phyloP scores from a whole-genome alignment of 371 early-diverging fungal genomes.

The Furculomyces boomerangus region DNA sequence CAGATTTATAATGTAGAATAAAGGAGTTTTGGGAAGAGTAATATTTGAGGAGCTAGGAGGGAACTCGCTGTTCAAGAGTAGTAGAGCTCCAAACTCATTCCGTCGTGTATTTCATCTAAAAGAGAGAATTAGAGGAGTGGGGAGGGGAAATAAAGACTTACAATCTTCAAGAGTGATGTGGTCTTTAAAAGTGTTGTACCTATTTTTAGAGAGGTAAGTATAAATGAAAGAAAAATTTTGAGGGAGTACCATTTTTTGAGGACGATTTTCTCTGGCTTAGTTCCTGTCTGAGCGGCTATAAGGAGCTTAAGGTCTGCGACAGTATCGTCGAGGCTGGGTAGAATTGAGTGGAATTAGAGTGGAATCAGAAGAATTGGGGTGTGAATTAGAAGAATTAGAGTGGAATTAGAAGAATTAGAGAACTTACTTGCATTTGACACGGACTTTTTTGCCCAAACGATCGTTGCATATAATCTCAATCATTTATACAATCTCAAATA shows the following conservation, averaged over 20 bases:
- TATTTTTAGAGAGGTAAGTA: slow-evolving; percentile 4
- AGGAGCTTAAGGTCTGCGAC: slow-evolving; percentile 81
- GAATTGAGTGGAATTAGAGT: background rate
- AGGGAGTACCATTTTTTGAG: slow-evolving; percentile 65
- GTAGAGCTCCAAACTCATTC: slow-evolving; percentile 80
- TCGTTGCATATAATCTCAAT: slow-evolving; percentile 66
- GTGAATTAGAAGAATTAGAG: no score
- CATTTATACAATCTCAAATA: no score
- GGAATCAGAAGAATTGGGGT: no score
- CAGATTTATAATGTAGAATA: no score
- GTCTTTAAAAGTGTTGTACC: slow-evolving; percentile 72
- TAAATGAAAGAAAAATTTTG: slow-evolving; percentile 1
- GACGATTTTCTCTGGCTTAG: slow-evolving; percentile 73
- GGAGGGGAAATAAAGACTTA: slow-evolving; percentile 13
- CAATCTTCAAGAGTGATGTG: slow-evolving; percentile 82
- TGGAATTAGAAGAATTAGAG: slow-evolving; percentile 4
- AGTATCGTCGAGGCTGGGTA: slow-evolving; percentile 54
- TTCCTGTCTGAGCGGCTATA: slow-evolving; percentile 86
- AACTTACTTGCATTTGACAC: slow-evolving; percentile 72
- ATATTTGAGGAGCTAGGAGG: no score
- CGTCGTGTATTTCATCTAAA: slow-evolving; percentile 69
- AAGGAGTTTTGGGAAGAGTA: no score
- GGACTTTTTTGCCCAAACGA: slow-evolving; percentile 82
- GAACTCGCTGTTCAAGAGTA: slow-evolving; percentile 20
- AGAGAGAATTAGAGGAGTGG: slow-evolving; percentile 3